Evolutionary conservation across 2,329 filamentous ascomycete species (phyloP).

Genomic region (Hymenoscyphus salicellus): DNA sequence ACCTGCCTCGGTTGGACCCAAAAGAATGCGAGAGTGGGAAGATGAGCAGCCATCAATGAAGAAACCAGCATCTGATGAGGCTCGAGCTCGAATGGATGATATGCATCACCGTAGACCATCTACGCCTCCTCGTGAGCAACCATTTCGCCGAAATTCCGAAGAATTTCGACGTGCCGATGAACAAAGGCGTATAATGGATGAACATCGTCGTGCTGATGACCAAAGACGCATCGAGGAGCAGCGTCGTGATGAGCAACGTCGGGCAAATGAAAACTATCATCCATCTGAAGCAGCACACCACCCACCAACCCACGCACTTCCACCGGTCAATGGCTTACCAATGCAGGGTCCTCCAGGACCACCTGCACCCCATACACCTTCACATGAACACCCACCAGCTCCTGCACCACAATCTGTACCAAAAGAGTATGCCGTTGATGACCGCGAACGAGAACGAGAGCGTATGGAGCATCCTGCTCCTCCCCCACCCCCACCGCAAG

Average conservation of each 20-base stretch:
- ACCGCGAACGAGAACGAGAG: conserved; percentile 44
- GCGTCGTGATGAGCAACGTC: conserved; percentile 67
- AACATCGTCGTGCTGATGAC: conserved; percentile 49
- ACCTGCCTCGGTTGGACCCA: conserved; percentile 75
- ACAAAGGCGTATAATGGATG: conserved; percentile 39
- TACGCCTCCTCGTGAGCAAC: conserved; percentile 65
- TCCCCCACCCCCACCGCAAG: conserved; percentile 45
- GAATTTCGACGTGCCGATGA: conserved; percentile 68
- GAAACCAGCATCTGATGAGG: conserved; percentile 87
- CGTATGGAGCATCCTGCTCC: conserved; percentile 32
- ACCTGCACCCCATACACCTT: conserved; percentile 33
- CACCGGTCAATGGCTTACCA: conserved; percentile 43
- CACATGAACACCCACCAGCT: conserved; percentile 47
- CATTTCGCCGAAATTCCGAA: conserved; percentile 74
- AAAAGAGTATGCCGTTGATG: conserved; percentile 57
- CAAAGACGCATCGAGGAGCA: conserved; percentile 55
- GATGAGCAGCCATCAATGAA: conserved; percentile 67
- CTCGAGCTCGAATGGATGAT: conserved; percentile 80
- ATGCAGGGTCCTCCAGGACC: conserved; percentile 59
- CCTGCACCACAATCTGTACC: conserved; percentile 40
- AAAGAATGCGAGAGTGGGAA: conserved; percentile 91
- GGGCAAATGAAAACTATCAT: conserved; percentile 76
- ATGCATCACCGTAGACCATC: conserved; percentile 74
- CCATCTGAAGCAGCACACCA: conserved; percentile 92
- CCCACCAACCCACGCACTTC: conserved; percentile 57